Conservation (phyloP, 2,329 filamentous ascomycete genomes). For the Colletotrichum cordylinicola region DNA sequence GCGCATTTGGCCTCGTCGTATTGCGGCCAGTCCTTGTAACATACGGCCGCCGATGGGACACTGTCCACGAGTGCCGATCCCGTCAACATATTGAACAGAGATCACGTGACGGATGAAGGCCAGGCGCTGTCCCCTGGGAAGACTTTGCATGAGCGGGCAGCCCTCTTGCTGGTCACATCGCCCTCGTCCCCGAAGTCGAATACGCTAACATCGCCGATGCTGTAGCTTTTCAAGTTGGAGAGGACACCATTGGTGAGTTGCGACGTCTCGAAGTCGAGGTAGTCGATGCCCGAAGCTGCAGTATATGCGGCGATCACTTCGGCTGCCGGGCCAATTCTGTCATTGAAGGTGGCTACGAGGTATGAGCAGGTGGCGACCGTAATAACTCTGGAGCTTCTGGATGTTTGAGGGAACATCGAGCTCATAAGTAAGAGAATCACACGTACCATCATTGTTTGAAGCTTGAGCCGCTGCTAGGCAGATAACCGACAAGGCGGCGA, state of each 20-base stretch:
- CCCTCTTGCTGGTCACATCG: neutral
- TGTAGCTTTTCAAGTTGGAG: neutral
- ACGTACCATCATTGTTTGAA: neutral
- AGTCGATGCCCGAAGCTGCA: neutral
- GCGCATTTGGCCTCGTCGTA: slow-evolving; percentile 40
- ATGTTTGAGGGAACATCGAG: too few species aligned
- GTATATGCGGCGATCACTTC: neutral
- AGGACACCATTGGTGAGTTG: neutral
- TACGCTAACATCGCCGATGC: neutral
- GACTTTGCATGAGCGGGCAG: slow-evolving; percentile 8
- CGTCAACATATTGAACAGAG: neutral
- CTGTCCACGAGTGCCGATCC: slow-evolving; percentile 5
- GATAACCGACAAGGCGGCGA: neutral
- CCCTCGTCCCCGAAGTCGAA: neutral
- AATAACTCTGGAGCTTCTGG: neutral
- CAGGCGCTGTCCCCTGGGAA: slow-evolving; percentile 10
- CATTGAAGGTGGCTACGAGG: neutral
- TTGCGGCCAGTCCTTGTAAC: slow-evolving; percentile 40
- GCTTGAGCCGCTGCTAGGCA: neutral
- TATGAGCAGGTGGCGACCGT: neutral
- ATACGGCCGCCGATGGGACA: slow-evolving; percentile 35
- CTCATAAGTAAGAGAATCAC: too few species aligned
- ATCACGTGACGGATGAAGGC: slow-evolving; percentile 3
- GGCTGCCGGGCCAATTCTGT: neutral
- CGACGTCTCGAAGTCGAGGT: neutral